These are phyloP conservation scores for Dichotomopilus funicola DNA, from an alignment of 2,329 filamentous ascomycete genomes.

Conservation along the genomic window DNA sequence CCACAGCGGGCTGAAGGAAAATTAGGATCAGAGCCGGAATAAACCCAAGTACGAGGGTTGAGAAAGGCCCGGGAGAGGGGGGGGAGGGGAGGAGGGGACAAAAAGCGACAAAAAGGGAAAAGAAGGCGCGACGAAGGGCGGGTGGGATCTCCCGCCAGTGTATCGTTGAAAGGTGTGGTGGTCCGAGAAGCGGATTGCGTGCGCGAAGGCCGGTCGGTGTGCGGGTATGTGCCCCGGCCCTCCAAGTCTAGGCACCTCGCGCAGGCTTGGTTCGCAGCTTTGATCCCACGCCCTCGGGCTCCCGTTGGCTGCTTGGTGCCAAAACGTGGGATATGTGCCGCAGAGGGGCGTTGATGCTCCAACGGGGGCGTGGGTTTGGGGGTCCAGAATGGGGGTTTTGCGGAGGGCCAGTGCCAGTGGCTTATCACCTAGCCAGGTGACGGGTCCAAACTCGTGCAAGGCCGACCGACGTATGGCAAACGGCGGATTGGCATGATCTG, in stretches of 20 bases:
- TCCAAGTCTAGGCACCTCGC: constrained; percentile 25
- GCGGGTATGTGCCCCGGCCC: constrained; percentile 29
- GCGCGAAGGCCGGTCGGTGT: constrained; percentile 15
- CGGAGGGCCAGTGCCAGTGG: constrained; percentile 8
- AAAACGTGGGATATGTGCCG: constrained; percentile 25
- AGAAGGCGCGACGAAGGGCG: too few relatives aligned
- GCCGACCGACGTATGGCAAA: neutral
- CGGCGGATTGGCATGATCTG: constrained; percentile 12
- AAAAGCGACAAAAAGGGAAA: too few relatives aligned
- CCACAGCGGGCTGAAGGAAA: too few relatives aligned
- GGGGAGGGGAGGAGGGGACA: too few relatives aligned
- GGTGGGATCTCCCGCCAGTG: too few relatives aligned
- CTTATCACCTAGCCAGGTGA: constrained; percentile 3
- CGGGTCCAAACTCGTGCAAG: neutral
- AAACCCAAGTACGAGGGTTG: too few relatives aligned
- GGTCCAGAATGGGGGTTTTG: constrained; percentile 21
- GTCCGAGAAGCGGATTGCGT: neutral
- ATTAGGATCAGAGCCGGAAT: too few relatives aligned
- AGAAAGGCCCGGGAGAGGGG: too few relatives aligned
- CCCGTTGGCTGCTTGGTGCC: constrained; percentile 15
- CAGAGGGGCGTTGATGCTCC: constrained; percentile 19
- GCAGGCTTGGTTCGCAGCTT: constrained; percentile 15
- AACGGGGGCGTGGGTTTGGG: constrained; percentile 20
- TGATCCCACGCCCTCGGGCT: constrained; percentile 12
- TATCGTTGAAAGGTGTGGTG: neutral